Conservation (phyloP, 768 basidiomycete species). For the Leccinum olivaceopallidum region DNA sequence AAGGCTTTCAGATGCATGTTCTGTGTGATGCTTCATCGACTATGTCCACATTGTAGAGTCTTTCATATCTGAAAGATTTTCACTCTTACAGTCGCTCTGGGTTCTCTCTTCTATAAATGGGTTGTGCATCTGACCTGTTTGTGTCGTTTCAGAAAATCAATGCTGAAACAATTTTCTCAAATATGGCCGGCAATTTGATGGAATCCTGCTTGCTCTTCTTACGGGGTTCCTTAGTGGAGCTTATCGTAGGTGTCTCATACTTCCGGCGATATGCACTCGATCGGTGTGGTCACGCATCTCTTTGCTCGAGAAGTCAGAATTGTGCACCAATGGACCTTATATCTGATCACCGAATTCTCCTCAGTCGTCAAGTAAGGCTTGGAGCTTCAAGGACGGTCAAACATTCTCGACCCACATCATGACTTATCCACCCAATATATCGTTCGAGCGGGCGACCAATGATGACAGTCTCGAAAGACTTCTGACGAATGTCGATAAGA, state of each 20-base stretch:
- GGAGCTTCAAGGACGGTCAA: no score
- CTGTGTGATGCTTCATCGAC: not conserved
- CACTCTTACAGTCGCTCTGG: not conserved
- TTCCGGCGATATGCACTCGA: not conserved
- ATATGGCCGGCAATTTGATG: not conserved
- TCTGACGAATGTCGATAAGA: not conserved
- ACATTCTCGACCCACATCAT: not conserved
- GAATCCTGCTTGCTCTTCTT: not conserved
- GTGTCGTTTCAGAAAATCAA: not conserved
- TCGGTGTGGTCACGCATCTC: not conserved
- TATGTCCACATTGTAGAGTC: not conserved
- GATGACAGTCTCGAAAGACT: not conserved
- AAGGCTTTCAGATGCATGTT: conserved; percentile 3
- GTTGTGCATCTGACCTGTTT: not conserved
- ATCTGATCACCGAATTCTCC: no score
- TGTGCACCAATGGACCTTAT: no score
- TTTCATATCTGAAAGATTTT: not conserved
- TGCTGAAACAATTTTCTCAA: not conserved
- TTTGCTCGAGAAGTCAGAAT: not conserved
- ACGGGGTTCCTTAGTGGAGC: not conserved
- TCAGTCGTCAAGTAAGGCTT: not conserved
- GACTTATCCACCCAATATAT: not conserved
- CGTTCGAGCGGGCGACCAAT: not conserved
- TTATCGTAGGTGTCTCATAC: not conserved
- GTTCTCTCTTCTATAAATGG: not conserved